phyloP scores from a whole-genome alignment of 257 asterid species.

The Solanum habrochaites region DNA sequence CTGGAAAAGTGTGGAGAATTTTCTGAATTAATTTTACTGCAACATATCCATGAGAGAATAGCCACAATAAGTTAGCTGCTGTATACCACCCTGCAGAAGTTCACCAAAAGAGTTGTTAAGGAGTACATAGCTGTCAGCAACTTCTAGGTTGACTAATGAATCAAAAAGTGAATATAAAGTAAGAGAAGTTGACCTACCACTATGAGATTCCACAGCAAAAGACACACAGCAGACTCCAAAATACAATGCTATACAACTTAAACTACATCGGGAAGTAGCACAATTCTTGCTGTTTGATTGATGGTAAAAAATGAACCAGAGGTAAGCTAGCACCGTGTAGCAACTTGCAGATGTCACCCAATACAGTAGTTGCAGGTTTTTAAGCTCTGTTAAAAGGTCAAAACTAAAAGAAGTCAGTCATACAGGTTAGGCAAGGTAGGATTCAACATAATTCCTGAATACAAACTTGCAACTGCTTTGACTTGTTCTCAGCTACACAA shows the following conservation, averaged over 20 bases:
- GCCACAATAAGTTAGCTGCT: slow-evolving; percentile 42
- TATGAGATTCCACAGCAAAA: slow-evolving; percentile 17
- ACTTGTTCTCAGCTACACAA: not conserved
- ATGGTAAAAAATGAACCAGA: slow-evolving; percentile 25
- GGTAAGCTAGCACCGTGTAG: slow-evolving; percentile 50
- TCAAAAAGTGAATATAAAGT: not conserved
- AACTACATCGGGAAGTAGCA: slow-evolving; percentile 12
- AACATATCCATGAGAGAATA: slow-evolving; percentile 57
- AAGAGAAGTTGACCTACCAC: slow-evolving; percentile 23
- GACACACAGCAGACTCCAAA: slow-evolving; percentile 32
- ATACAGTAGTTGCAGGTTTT: slow-evolving; percentile 59
- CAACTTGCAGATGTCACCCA: slow-evolving; percentile 74
- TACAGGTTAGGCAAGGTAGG: not conserved
- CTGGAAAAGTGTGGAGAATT: slow-evolving; percentile 67
- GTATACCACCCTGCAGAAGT: slow-evolving; percentile 42
- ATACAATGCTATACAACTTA: slow-evolving; percentile 28
- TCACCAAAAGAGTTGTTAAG: not conserved
- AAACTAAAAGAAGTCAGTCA: not conserved
- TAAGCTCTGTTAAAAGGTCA: slow-evolving; percentile 43
- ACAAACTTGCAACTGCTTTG: not conserved
- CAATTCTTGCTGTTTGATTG: slow-evolving; percentile 12
- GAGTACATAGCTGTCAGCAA: slow-evolving; percentile 3
- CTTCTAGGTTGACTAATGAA: not conserved
- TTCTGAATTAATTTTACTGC: slow-evolving; percentile 53
- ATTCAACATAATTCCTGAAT: not conserved